phyloP scores from a whole-genome alignment of 1,139 yeast species.

The Saccharomyces hybrid region DNA sequence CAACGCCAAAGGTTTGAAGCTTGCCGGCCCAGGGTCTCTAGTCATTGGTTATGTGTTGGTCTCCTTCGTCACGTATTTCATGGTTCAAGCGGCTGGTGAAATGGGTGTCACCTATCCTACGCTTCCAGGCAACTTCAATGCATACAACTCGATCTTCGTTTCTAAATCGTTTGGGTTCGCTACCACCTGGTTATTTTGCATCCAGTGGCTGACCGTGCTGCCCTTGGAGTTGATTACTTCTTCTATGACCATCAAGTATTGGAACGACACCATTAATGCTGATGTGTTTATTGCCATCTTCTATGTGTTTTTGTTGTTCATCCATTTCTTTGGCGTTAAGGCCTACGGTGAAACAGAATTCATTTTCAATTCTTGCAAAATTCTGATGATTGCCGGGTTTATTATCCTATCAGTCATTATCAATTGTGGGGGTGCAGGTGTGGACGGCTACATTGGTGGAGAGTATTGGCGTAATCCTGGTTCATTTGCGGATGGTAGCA shows the following conservation, averaged over 20 bases:
- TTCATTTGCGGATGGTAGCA: conserved; percentile 34
- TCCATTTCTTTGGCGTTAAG: conserved; percentile 57
- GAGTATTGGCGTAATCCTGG: conserved; percentile 56
- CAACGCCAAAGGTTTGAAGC: conserved; percentile 54
- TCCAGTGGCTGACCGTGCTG: conserved; percentile 72
- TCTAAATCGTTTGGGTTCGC: conserved; percentile 77
- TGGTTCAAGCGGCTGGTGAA: conserved; percentile 77
- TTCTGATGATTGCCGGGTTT: conserved; percentile 55
- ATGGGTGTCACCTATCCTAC: conserved; percentile 67
- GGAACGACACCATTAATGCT: conserved; percentile 51
- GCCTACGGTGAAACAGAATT: conserved; percentile 75
- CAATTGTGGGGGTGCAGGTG: conserved; percentile 60
- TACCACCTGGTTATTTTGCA: conserved; percentile 68
- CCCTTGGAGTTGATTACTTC: conserved; percentile 77
- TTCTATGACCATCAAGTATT: conserved; percentile 57
- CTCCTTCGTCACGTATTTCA: conserved; percentile 60
- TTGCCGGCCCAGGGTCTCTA: conserved; percentile 76
- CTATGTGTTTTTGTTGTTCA: conserved; percentile 44
- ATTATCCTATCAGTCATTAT: conserved; percentile 52
- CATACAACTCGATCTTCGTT: conserved; percentile 55
- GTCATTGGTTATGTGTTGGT: conserved; percentile 60
- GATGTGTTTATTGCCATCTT: conserved; percentile 61
- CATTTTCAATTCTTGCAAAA: conserved; percentile 47
- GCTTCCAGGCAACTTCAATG: conserved; percentile 69
- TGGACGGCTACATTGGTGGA: conserved; percentile 53